Percentiles rank a stretch among this genome's conserved stretches.
Evolutionary conservation across 768 basidiomycete genomes (phyloP).

Genomic region (Panellus pusillus): DNA sequence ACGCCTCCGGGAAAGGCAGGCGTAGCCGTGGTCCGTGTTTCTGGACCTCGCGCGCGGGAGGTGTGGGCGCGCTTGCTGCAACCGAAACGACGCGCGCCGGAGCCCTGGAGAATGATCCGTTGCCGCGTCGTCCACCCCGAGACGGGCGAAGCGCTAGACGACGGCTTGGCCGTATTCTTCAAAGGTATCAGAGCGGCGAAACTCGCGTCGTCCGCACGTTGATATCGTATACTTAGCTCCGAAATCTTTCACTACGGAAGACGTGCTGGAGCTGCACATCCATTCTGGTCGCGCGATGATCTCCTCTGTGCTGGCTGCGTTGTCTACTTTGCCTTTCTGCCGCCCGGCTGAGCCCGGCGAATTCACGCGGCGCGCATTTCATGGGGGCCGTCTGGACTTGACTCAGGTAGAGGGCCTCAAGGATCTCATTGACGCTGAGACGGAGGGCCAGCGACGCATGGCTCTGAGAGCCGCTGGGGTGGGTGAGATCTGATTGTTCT

Average conservation of each 20-base stretch:
- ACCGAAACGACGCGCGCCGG: conserved; percentile 31
- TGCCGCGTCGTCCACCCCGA: conserved; percentile 68
- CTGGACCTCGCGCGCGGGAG: conserved; percentile 66
- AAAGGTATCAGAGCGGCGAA: conserved; percentile 43
- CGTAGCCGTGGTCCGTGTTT: conserved; percentile 78
- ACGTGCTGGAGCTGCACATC: conserved; percentile 80
- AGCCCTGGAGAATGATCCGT: conserved; percentile 68
- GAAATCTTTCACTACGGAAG: conserved; percentile 81
- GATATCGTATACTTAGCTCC: conserved; percentile 47
- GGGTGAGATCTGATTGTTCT: conserved; percentile 27
- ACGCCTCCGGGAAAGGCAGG: conserved; percentile 87
- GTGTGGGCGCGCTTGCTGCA: conserved; percentile 64
- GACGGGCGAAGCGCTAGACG: conserved; percentile 65
- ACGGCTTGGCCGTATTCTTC: conserved; percentile 82
- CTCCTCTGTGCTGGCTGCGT: conserved; percentile 62
- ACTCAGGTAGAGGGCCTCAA: conserved; percentile 88
- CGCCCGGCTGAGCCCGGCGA: conserved; percentile 86
- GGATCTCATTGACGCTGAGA: conserved; percentile 88
- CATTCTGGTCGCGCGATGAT: conserved; percentile 86
- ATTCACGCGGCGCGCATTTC: conserved; percentile 83
- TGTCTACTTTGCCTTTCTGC: conserved; percentile 60
- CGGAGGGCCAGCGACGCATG: conserved; percentile 74
- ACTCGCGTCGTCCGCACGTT: neutral
- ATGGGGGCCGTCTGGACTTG: conserved; percentile 78
- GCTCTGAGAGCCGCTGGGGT: conserved; percentile 73